Evolutionary conservation across 148 eudicot species (phyloP), one percentile per base, ranked within the genome.

Genomic region (Drosera capensis): DNA sequence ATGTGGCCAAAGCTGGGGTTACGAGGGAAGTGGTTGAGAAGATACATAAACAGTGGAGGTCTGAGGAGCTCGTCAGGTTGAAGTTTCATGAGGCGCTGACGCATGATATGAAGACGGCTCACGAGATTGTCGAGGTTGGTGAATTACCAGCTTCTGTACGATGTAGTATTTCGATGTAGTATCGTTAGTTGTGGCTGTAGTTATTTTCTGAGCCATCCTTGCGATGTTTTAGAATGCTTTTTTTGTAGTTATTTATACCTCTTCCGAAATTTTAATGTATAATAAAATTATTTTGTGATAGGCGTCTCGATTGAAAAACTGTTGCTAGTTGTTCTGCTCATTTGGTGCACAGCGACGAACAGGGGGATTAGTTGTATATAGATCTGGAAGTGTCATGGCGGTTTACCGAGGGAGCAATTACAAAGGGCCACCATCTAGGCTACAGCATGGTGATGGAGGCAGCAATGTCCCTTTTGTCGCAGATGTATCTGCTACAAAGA

Each of bases 361-460:
- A 39, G 75, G 93, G 52, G 97, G 97, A 63, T 68, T 90, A 50
- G 82, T 90, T 41, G 60, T 72, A 65, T 90, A 95, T 94, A 74
- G 94, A 28, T 71, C 97, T 51, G 97, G 97, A 51, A 90, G 97
- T 65, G 97, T 90, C 41, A 90, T 90, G 97, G 80, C 84, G 70
- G 97, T 90, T 35, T 90, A 57, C 55, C 75, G 97, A 22, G 97
- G 97, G 59, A 53, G 40, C 45, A 78, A 80, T 57, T 90, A 90
- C 57, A 72, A 76, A 42, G 93, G 95, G 34, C 93, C 93, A 9
- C 51, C 63, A 45, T 61, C 72, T 31, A 58, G 66, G 36, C 46
- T 70, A 25, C 69, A 69, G 44, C 28, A 54, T 6, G 46, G 34
- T 15, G 58, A 44, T 31, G 37, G 44, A 36, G 78, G 61, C 44